Percentiles rank a stretch among this genome's conserved stretches.
Conservation (phyloP, 805 yeast genomes). For the Jamesozyma rosinii region DNA sequence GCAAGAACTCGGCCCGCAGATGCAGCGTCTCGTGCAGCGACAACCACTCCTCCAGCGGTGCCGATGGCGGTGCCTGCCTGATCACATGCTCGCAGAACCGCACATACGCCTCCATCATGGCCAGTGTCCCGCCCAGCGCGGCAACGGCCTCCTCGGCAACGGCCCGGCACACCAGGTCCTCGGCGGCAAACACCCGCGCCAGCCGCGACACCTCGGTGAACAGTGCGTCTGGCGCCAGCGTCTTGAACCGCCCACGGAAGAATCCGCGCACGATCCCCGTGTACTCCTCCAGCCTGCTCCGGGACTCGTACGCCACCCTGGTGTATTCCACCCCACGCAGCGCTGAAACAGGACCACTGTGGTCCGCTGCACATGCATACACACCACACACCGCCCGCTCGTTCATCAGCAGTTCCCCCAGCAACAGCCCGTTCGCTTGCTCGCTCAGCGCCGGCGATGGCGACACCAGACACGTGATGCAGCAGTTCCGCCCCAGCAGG, state of each 20-base stretch:
- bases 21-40: neutral
- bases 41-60: neutral
- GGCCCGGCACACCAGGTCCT: neutral
- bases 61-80: neutral
- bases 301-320: neutral
- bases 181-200: no score
- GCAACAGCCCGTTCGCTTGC: no score
- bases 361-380: no score
- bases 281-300: neutral
- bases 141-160: neutral
- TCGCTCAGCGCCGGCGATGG: no score
- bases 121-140: neutral
- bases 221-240: no score
- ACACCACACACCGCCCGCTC: no score
- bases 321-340: neutral
- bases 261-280: neutral
- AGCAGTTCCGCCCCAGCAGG: no score
- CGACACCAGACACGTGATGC: no score
- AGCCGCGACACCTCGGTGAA: no score
- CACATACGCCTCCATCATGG: neutral
- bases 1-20: conserved; percentile 4
- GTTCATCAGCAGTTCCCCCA: no score
- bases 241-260: neutral
- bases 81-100: neutral
- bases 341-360: no score